A percentile compares a stretch with the other conserved stretches of the same genome.
These are phyloP conservation scores for Pterocarpus macrocarpus DNA, from an alignment of 306 rosid species.

Conservation along the genomic window DNA sequence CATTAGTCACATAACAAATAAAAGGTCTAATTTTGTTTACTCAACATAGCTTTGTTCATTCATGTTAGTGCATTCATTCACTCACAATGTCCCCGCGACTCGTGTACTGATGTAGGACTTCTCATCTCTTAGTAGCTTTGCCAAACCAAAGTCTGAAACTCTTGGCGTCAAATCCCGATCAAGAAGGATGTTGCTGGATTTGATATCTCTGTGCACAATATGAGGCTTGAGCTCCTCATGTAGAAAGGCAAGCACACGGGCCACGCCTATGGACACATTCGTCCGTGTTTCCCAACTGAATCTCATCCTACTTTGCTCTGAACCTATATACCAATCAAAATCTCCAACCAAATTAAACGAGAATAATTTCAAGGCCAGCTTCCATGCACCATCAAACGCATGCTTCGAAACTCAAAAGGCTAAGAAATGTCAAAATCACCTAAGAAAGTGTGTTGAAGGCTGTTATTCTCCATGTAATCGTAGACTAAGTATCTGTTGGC, in stretches of 20 bases:
- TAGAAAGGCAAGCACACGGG: slow-evolving; percentile 75
- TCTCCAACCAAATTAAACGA: not conserved
- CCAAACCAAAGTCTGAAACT: slow-evolving; percentile 81
- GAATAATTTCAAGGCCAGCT: not conserved
- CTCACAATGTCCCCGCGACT: slow-evolving; percentile 93
- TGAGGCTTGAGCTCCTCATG: slow-evolving; percentile 73
- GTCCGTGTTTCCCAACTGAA: slow-evolving; percentile 73
- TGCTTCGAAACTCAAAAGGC: not conserved
- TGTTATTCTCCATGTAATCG: slow-evolving; percentile 83
- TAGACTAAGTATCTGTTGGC: slow-evolving; percentile 71
- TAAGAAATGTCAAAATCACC: slow-evolving; percentile 44
- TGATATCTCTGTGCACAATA: slow-evolving; percentile 84
- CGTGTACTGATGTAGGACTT: slow-evolving; percentile 69
- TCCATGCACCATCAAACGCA: not conserved
- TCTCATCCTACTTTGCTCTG: slow-evolving; percentile 58
- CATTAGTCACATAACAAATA: not conserved
- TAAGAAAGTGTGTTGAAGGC: slow-evolving; percentile 66
- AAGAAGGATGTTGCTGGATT: slow-evolving; percentile 81
- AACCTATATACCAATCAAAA: slow-evolving; percentile 55
- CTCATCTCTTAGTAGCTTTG: slow-evolving; percentile 67
- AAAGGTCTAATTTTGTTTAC: not conserved
- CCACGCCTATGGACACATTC: slow-evolving; percentile 71
- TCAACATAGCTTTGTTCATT: not conserved
- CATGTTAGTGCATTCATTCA: not conserved
- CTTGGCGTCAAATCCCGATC: slow-evolving; percentile 71